Conservation (phyloP, 2,329 filamentous ascomycete genomes). For the Aspergillus pseudoviridinutans region DNA sequence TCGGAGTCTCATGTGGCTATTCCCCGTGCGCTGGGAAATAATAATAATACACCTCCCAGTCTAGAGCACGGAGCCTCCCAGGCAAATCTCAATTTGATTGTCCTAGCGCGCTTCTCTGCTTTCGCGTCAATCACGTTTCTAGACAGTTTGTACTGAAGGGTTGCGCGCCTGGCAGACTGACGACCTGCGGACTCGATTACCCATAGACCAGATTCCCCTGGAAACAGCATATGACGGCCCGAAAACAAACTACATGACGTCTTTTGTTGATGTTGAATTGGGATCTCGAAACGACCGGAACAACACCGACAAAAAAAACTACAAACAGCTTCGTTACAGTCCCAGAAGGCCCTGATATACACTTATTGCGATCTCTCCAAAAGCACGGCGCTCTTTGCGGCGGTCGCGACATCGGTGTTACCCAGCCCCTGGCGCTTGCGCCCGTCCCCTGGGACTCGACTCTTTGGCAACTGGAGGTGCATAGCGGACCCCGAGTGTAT, state of each 20-base stretch:
- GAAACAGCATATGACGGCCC: conserved; percentile 14
- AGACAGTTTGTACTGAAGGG: background rate
- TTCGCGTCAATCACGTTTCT: background rate
- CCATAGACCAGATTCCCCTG: conserved; percentile 8
- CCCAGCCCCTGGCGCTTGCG: conserved; percentile 10
- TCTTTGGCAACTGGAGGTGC: conserved; percentile 10
- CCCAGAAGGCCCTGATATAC: background rate
- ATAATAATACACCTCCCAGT: background rate
- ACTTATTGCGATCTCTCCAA: conserved; percentile 12
- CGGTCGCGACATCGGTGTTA: conserved; percentile 29
- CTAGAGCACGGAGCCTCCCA: background rate
- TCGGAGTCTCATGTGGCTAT: conserved; percentile 29
- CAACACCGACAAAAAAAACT: conserved; percentile 8
- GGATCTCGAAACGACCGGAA: conserved; percentile 14
- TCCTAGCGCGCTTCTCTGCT: background rate
- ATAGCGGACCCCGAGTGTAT: conserved; percentile 27
- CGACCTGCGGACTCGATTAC: background rate
- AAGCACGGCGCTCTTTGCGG: conserved; percentile 29
- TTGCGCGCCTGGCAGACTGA: background rate
- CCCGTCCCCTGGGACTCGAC: conserved; percentile 9
- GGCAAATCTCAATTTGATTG: background rate
- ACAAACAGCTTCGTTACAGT: background rate
- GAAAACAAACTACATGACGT: conserved; percentile 30
- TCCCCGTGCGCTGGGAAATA: conserved; percentile 21
- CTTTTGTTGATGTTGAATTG: conserved; percentile 30